Conservation (phyloP, 1,139 yeast genomes). For the Saccharomyces hybrid region DNA sequence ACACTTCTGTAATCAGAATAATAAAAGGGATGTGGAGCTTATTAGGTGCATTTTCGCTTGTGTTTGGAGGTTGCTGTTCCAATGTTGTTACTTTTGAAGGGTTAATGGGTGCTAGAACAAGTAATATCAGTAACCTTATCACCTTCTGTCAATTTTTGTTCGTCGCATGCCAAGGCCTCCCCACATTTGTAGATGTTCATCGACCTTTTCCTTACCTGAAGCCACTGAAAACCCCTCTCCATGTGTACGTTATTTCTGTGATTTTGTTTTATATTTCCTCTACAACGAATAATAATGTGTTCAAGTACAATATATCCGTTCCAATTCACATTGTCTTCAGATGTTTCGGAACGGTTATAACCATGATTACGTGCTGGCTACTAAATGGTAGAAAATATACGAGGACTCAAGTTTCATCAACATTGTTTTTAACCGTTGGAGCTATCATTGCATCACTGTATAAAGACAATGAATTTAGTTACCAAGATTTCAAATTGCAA, state of each 20-base stretch:
- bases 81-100: constrained; percentile 59
- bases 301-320: constrained; percentile 50
- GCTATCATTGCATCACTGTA: constrained; percentile 41
- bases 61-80: constrained; percentile 69
- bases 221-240: constrained; percentile 41
- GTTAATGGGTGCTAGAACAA: constrained; percentile 34
- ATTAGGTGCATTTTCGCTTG: constrained; percentile 31
- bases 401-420: constrained; percentile 42
- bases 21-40: not conserved
- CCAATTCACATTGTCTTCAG: constrained; percentile 64
- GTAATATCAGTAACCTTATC: constrained; percentile 43
- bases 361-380: constrained; percentile 50
- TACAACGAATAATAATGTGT: constrained; percentile 51
- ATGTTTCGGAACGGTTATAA: constrained; percentile 56
- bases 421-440: constrained; percentile 49
- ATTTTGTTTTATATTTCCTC: constrained; percentile 46
- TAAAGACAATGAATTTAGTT: constrained; percentile 22
- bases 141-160: constrained; percentile 57
- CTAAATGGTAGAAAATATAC: constrained; percentile 42
- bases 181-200: constrained; percentile 32
- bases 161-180: constrained; percentile 42
- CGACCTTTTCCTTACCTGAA: constrained; percentile 26
- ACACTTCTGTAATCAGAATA: not conserved
- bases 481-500: constrained; percentile 1
- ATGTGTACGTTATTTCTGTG: constrained; percentile 44